phyloP scores from a whole-genome alignment of 2,329 filamentous ascomycete species.

The Penicillium brevicompactum region DNA sequence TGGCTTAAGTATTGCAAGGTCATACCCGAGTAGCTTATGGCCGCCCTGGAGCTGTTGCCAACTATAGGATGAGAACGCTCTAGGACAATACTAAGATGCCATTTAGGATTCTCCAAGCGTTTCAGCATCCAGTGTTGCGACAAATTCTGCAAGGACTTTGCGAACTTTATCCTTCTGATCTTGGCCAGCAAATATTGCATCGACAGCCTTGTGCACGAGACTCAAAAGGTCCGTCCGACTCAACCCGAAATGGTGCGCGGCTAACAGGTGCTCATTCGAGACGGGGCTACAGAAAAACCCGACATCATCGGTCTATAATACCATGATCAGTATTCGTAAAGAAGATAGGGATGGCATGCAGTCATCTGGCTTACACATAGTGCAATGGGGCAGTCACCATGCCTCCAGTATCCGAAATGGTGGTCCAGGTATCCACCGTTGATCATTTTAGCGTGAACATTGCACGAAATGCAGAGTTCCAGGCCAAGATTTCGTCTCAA shows the following conservation, averaged over 20 bases:
- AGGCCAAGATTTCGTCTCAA: slow-evolving; percentile 60
- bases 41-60: too few relatives aligned
- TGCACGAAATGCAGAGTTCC: slow-evolving; percentile 79
- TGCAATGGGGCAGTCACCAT: slow-evolving; percentile 62
- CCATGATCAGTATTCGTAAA: slow-evolving; percentile 17
- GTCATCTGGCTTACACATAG: slow-evolving; percentile 62
- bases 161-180: slow-evolving; percentile 54
- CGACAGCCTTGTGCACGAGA: slow-evolving; percentile 63
- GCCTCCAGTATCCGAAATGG: slow-evolving; percentile 75
- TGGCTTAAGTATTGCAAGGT: too few relatives aligned
- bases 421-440: slow-evolving; percentile 66
- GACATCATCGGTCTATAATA: slow-evolving; percentile 73
- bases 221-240: slow-evolving; percentile 49
- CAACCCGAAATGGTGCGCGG: slow-evolving; percentile 70
- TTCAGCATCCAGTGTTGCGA: slow-evolving; percentile 5
- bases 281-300: slow-evolving; percentile 76
- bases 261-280: slow-evolving; percentile 76
- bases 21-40: too few relatives aligned
- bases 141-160: slow-evolving; percentile 26
- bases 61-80: too few relatives aligned
- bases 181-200: slow-evolving; percentile 67
- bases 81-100: neutral
- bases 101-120: neutral
- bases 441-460: slow-evolving; percentile 75
- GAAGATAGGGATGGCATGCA: neutral